phyloP scores from a whole-genome alignment of 2,329 filamentous ascomycete species.

The Alternaria arbusti region DNA sequence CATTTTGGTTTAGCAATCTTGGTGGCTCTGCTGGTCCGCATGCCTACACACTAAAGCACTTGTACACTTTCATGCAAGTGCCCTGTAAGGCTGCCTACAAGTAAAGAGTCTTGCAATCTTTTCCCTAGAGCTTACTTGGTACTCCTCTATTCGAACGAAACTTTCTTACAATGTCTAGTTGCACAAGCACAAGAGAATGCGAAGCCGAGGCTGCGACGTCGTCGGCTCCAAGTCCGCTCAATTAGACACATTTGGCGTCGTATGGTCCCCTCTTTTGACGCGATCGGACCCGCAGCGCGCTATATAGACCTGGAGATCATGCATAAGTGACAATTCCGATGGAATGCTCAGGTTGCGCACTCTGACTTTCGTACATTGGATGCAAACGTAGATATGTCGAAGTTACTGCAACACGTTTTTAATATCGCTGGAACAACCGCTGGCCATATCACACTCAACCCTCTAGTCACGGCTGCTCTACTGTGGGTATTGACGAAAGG shows the following conservation, averaged over 20 bases:
- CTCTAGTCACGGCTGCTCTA: constrained; percentile 35
- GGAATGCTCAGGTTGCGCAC: neutral
- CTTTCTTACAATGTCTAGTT: neutral
- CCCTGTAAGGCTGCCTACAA: neutral
- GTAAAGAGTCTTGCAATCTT: neutral
- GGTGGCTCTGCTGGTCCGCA: neutral
- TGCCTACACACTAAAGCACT: neutral
- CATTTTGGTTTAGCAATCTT: neutral
- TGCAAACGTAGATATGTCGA: constrained; percentile 22
- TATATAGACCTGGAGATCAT: neutral
- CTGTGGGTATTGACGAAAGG: constrained; percentile 42
- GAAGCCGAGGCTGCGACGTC: constrained; percentile 8
- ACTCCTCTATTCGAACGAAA: neutral
- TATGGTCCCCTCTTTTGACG: constrained; percentile 2
- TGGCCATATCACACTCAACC: constrained; percentile 37
- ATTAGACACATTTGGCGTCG: neutral
- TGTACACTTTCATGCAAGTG: neutral
- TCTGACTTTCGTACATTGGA: neutral
- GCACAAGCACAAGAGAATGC: neutral
- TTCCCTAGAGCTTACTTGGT: neutral
- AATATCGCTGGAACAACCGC: constrained; percentile 29
- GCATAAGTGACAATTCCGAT: neutral
- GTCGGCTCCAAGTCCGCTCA: neutral
- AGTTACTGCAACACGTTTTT: constrained; percentile 17
- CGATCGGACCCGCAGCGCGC: constrained; percentile 8